Evolutionary conservation across 305 asterid genomes (phyloP), one percentile per base, ranked within the genome.

Genomic region (Fraxinus angustifolia): DNA sequence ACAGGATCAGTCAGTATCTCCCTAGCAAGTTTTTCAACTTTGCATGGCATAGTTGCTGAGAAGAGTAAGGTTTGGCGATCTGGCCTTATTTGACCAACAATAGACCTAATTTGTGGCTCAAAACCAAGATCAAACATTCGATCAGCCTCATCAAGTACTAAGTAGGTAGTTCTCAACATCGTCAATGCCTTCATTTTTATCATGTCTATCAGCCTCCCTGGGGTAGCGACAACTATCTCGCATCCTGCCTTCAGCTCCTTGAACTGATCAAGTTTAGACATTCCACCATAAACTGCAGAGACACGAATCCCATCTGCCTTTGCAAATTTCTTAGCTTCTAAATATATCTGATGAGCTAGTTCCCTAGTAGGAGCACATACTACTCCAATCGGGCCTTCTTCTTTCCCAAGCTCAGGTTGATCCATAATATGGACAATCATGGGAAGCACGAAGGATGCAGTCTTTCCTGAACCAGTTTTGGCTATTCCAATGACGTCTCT

Each of bases 111-210:
- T 82, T 95, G 99, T 35, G 98, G 99, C 88, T 95, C 99, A 82
- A 95, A 95, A 53, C 99, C 99, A 78, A 95, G 99, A 92, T 95
- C 99, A 87, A 95, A 95, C 99, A 95, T 95, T 80, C 98, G 84
- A 89, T 95, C 99, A 62, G 99, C 99, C 86, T 95, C 99, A 81
- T 95, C 99, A 82, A 95, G 99, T 65, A 94, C 99, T 86, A 95
- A 88, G 82, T 92, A 95, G 60, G 99, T 90, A 65, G 98, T 87
- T 86, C 97, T 92, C 78, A 75, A 75, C 99, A 95, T 92, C 75
- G 92, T 91, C 83, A 91, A 76, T 33, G 98, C 99, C 90, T 95
- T 95, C 97, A 92, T 92, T 89, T 93, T 94, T 31, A 95, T 88
- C 99, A 95, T 87, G 86, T 95, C 98, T 87, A 95, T 95, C 89